Base-by-base conservation (phyloP, 768 basidiomycete species). In the Kwoniella newhampshirensis region DNA sequence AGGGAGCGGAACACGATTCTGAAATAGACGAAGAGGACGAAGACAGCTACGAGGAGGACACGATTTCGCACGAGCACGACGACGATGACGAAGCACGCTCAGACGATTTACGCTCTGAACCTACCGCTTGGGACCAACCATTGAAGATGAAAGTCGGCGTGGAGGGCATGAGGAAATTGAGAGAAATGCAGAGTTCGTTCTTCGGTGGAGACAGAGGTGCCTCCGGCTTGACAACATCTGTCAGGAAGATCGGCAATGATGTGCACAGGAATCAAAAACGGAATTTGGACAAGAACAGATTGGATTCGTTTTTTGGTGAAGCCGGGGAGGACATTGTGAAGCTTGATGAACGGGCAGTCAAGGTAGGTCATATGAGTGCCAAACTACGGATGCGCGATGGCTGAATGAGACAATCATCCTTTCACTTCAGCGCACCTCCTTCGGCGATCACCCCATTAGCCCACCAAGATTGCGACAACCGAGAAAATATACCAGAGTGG, bases 401-500 rank as follows among this genome's bases (percentile, higher is more conserved):
- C 21, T 47, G 25, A 54, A 18, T 47, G 41, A 9, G 49, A 23
- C 23, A 25, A 26, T 26, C 11, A 23, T 32, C 39, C 23, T 48
- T 15, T 26, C 50, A 52, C 62, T 26, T 23, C 59, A 91, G 89
- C 84, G 88, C 48, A 77, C 86, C 32, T 91, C 89, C 13, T 91
- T 91, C 76, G 88, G 85, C 45, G 53, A 60, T 18, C 21, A 42
- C 21, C 26, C 51, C 43, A 82, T 86, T 54, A 85, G 85, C 47
- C 83, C 85, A 40, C 81, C 83, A 12, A 72, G 82, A n/a, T 84
- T 84, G 66, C 82, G 85, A 1, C 88, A 88, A n/a, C 82, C 86
- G 17, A 81, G 87, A 60, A 91, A 91, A 74, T 91, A 89, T 68
- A 82, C 87, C 12, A 83, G 87, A 18, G 86, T 91, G 12, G 84